Evolutionary conservation across 108 stramenopile species (phyloP).

Genomic region (Cyclotella kingstonii): DNA sequence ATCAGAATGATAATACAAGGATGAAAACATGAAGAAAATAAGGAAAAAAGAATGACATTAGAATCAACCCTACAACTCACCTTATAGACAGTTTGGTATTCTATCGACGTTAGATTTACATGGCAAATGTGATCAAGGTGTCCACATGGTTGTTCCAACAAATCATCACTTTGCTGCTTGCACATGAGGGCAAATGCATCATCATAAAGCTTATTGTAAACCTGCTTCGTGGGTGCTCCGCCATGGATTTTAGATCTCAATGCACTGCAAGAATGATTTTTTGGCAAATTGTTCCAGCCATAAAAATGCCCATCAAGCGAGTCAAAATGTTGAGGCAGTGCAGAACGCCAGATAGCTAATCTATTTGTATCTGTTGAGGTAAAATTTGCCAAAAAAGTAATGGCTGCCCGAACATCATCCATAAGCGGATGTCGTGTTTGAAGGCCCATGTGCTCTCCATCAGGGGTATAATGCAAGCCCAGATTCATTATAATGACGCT

Average conservation of each 20-base stretch:
- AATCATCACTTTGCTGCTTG: neutral
- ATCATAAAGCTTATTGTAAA: slow-evolving; percentile 18
- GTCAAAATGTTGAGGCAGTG: slow-evolving; percentile 20
- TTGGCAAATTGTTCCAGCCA: slow-evolving; percentile 7
- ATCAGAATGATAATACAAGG: neutral
- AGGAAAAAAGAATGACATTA: no score
- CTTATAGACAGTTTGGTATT: slow-evolving; percentile 16
- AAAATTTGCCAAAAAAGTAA: slow-evolving; percentile 18
- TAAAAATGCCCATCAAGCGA: slow-evolving; percentile 15
- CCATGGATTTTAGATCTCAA: neutral
- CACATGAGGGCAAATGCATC: slow-evolving; percentile 1
- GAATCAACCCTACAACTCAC: slow-evolving; percentile 1
- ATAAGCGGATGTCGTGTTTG: slow-evolving; percentile 1
- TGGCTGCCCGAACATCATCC: slow-evolving; percentile 18
- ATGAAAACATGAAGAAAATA: neutral
- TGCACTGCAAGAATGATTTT: neutral
- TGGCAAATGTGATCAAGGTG: slow-evolving; percentile 3
- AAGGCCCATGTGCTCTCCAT: slow-evolving; percentile 9
- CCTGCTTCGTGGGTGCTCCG: neutral
- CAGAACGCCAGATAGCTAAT: slow-evolving; percentile 19
- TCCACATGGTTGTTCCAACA: neutral
- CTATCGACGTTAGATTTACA: neutral
- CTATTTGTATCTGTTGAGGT: slow-evolving; percentile 1
- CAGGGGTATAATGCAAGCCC: slow-evolving; percentile 11
- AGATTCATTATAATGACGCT: slow-evolving; percentile 13